Evolutionary conservation across 2,329 filamentous ascomycete genomes (phyloP), one percentile per base, ranked within the genome.

Genomic region (Sarocladium brachiariae): DNA sequence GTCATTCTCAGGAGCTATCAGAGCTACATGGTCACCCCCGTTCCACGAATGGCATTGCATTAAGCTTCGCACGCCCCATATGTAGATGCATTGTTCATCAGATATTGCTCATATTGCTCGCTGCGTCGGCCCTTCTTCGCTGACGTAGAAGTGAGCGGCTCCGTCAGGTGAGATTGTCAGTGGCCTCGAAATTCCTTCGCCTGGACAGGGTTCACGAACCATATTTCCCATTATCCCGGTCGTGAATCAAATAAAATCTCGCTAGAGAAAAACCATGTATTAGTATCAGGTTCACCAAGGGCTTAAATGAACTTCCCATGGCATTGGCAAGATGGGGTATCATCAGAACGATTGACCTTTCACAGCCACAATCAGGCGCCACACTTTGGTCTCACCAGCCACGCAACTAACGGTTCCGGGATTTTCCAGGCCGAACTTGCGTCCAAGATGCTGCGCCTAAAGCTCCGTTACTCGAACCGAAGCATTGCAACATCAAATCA

Each of bases 381-480:
- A 46, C 41, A 51, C 13, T 19, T 14, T 6, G 33, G 3, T 9
- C 31, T 3, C 31, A 9, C 19, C 31, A 49, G 46, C 46, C 46
- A 49, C 46, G 37, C 46, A 8, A 25, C 19, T 8, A 6, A 19
- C 14, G 21, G 31, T 19, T 37, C 46, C 46, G 46, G 46, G 37
- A 49, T 49, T 49, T 49, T 49, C 46, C 46, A 49, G 18, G 9
- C 46, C 31, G 30, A 19, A 9, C 30, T 30, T 16, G 25, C 27
- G 43, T 6, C 25, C 43, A 47, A 25, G 33, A 47, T 39, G 43
- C 33, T 25, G 43, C 43, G 16, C 43, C 43, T n/a, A 9, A 47
- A 47, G 43, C 43, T 47, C 43, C 43, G 25, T 47, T 13, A 47
- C 43, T 31, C 14, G 43, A 52, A 11, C 61, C 51, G 34, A 37